Evolutionary conservation across 2,329 filamentous ascomycete genomes (phyloP).

Genomic region (Aspergillus fijiensis): DNA sequence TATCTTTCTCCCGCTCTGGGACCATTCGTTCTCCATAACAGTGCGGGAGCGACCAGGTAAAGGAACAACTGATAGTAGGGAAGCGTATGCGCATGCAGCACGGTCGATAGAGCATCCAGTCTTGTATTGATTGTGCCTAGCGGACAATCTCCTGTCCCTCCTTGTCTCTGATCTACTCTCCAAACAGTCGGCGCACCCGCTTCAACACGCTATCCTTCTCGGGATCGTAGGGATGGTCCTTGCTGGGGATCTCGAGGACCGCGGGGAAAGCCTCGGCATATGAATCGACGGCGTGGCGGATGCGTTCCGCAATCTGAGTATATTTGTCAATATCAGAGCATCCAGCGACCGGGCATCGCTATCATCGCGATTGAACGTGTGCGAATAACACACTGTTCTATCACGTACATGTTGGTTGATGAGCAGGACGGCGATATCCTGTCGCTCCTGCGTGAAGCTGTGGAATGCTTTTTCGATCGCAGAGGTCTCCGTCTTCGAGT

Average conservation of each 20-base stretch:
- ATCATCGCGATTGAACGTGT: not conserved
- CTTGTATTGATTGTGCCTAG: constrained; percentile 4
- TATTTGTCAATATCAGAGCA: not conserved
- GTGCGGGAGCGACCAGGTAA: not conserved
- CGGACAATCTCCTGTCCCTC: not conserved
- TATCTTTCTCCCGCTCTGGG: constrained; percentile 12
- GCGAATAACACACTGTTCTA: not conserved
- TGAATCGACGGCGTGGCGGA: constrained; percentile 83
- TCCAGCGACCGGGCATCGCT: too few relatives aligned
- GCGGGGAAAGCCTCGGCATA: constrained; percentile 96
- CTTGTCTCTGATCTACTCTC: constrained; percentile 45
- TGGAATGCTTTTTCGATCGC: constrained; percentile 90
- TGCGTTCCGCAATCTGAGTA: constrained; percentile 81
- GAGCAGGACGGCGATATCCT: constrained; percentile 93
- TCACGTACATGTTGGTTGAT: constrained; percentile 90
- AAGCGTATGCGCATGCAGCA: not conserved
- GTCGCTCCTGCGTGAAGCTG: constrained; percentile 80
- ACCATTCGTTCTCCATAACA: not conserved
- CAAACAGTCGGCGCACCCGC: constrained; percentile 73
- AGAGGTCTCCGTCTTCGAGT: constrained; percentile 84
- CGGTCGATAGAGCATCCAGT: not conserved
- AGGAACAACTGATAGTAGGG: not conserved
- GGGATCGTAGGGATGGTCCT: constrained; percentile 97
- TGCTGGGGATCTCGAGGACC: constrained; percentile 93
- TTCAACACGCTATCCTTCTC: constrained; percentile 98